phyloP scores from a whole-genome alignment of 768 basidiomycete genomes.

The Rhodosporidiobolus sp. region DNA sequence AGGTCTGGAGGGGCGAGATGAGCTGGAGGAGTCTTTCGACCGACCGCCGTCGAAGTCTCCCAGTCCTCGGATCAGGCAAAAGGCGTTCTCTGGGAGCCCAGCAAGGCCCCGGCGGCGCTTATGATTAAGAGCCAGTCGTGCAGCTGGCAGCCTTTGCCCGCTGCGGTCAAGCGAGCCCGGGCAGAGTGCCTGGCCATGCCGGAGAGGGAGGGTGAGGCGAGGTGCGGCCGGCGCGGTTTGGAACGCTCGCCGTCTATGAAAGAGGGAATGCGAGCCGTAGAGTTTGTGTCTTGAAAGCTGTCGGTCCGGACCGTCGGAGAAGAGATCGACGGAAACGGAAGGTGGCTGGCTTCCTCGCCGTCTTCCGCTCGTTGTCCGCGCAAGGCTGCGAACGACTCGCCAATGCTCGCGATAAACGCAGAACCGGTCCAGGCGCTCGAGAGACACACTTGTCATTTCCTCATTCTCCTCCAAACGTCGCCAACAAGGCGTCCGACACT shows the following conservation, averaged over 20 bases:
- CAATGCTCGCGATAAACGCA: background rate
- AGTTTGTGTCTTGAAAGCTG: no score
- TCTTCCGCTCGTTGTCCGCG: background rate
- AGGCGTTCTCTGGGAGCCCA: slow-evolving; percentile 20
- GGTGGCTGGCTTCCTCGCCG: no score
- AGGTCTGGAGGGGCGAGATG: slow-evolving; percentile 23
- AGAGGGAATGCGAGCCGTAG: background rate
- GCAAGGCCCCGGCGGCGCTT: background rate
- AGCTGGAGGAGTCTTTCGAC: slow-evolving; percentile 16
- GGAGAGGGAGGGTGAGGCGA: no score
- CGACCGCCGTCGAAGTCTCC: background rate
- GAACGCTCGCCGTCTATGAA: background rate
- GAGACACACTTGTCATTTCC: background rate
- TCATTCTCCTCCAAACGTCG: slow-evolving; percentile 6
- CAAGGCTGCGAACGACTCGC: background rate
- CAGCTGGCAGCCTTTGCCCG: background rate
- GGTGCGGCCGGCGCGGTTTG: background rate
- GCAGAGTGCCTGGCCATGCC: background rate
- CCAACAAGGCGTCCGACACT: slow-evolving; percentile 30
- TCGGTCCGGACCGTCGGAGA: no score
- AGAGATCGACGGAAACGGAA: no score
- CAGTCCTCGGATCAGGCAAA: slow-evolving; percentile 25
- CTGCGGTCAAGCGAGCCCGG: background rate
- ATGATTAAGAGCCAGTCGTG: background rate
- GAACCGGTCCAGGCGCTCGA: background rate